phyloP scores from a whole-genome alignment of 176 grass and related monocot species.

The Neostapfia colusana region DNA sequence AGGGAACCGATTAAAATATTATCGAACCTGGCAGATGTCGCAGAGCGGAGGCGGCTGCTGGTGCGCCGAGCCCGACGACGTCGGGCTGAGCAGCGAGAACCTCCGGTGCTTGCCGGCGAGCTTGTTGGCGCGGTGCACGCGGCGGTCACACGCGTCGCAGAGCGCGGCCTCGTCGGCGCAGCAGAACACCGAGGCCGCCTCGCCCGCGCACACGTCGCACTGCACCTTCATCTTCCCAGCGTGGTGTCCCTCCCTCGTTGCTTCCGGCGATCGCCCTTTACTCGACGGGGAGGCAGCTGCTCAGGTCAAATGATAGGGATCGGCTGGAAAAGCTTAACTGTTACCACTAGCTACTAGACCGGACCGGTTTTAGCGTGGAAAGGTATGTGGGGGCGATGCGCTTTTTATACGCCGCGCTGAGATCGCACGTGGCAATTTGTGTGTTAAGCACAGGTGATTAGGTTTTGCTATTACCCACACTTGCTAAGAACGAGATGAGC shows the following conservation, averaged over 20 bases:
- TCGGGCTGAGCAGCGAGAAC: slow-evolving; percentile 61
- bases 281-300: background rate
- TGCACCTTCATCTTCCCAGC: slow-evolving; percentile 63
- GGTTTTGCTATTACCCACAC: background rate
- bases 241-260: no score
- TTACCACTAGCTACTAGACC: slow-evolving; percentile 12
- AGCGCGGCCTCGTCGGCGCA: slow-evolving; percentile 89
- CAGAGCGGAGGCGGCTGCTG: slow-evolving; percentile 52
- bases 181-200: slow-evolving; percentile 84
- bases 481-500: no score
- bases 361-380: slow-evolving; percentile 3
- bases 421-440: slow-evolving; percentile 21
- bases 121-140: slow-evolving; percentile 78
- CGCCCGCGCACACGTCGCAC: slow-evolving; percentile 73
- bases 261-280: background rate
- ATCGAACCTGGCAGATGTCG: slow-evolving; percentile 83
- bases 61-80: slow-evolving; percentile 9
- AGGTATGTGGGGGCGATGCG: slow-evolving; percentile 29
- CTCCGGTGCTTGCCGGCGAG: slow-evolving; percentile 75
- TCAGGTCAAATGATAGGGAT: slow-evolving; percentile 31
- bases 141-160: slow-evolving; percentile 68
- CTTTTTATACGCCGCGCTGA: slow-evolving; percentile 32
- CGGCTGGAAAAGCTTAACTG: background rate
- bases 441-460: slow-evolving; percentile 31
- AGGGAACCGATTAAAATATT: background rate